A percentile compares a stretch with the other conserved stretches of the same genome.
phyloP scores from a whole-genome alignment of 1,139 yeast genomes.

The Debaryomycetaceae sp. region DNA sequence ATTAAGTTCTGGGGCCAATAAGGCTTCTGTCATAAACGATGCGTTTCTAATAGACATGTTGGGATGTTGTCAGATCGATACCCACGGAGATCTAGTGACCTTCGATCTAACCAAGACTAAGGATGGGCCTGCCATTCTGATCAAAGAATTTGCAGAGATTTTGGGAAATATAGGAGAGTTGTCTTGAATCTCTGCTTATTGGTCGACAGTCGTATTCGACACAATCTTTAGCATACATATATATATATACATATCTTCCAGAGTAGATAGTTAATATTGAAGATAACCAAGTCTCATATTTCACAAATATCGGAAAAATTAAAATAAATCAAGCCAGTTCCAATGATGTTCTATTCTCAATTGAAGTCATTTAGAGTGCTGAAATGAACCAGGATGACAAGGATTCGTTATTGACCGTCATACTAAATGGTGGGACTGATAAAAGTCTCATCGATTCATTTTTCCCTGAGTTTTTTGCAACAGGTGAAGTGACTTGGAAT shows the following conservation, averaged over 20 bases:
- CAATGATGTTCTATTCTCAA: constrained; percentile 7
- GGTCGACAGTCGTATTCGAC: too few relatives aligned
- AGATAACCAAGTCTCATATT: constrained; percentile 5
- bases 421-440: neutral
- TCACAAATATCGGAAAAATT: neutral
- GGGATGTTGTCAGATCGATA: constrained; percentile 31
- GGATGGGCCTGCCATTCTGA: constrained; percentile 26
- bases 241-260: constrained; percentile 1
- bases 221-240: too few relatives aligned
- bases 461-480: constrained; percentile 18
- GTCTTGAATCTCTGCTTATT: constrained; percentile 7
- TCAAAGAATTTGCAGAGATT: constrained; percentile 44
- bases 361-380: neutral
- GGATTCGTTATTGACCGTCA: neutral
- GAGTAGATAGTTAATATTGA: constrained; percentile 17
- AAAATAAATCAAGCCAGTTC: constrained; percentile 1
- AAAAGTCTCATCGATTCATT: constrained; percentile 17
- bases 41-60: constrained; percentile 44
- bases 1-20: constrained; percentile 22
- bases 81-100: constrained; percentile 27
- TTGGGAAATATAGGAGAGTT: constrained; percentile 41
- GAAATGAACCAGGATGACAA: neutral
- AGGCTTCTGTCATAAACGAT: constrained; percentile 21
- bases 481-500: constrained; percentile 6
- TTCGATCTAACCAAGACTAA: constrained; percentile 26